Conservation (phyloP, 768 basidiomycete genomes). For the Hypsizygus marmoreus region DNA sequence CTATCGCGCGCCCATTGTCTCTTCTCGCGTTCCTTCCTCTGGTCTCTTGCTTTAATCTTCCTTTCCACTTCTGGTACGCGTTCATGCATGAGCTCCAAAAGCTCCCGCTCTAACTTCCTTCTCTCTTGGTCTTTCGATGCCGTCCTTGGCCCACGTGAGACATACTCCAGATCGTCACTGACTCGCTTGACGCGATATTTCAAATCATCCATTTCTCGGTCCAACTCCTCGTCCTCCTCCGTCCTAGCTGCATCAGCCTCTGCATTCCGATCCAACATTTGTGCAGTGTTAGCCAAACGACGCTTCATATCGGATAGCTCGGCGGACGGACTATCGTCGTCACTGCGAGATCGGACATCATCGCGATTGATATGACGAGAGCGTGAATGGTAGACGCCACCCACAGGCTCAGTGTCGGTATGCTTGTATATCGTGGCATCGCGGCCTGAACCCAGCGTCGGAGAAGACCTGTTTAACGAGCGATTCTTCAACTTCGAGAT, state of each 20-base stretch:
- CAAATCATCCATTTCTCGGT: conserved; percentile 86
- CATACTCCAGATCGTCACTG: conserved; percentile 90
- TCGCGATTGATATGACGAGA: conserved; percentile 85
- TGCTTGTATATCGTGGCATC: conserved; percentile 96
- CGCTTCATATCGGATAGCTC: conserved; percentile 90
- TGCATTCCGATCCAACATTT: conserved; percentile 73
- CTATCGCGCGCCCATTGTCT: conserved; percentile 78
- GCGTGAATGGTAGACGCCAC: conserved; percentile 76
- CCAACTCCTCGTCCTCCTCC: conserved; percentile 87
- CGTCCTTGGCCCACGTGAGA: conserved; percentile 72
- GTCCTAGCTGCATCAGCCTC: conserved; percentile 64
- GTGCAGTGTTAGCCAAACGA: conserved; percentile 74
- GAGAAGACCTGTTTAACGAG: conserved; percentile 62
- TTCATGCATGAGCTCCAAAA: conserved; percentile 85
- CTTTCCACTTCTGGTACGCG: conserved; percentile 89
- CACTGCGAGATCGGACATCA: conserved; percentile 72
- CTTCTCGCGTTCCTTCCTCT: conserved; percentile 74
- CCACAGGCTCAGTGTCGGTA: conserved; percentile 57
- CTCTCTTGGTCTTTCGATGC: conserved; percentile 82
- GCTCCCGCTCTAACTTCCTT: conserved; percentile 83
- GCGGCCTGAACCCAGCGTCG: conserved; percentile 57
- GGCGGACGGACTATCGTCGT: conserved; percentile 59
- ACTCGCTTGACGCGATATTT: conserved; percentile 83
- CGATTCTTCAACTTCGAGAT: conserved; percentile 68
- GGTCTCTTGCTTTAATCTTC: conserved; percentile 77